Conservation (phyloP, 1,284 basidiomycete genomes). For the Cryptococcus wingfieldii region DNA sequence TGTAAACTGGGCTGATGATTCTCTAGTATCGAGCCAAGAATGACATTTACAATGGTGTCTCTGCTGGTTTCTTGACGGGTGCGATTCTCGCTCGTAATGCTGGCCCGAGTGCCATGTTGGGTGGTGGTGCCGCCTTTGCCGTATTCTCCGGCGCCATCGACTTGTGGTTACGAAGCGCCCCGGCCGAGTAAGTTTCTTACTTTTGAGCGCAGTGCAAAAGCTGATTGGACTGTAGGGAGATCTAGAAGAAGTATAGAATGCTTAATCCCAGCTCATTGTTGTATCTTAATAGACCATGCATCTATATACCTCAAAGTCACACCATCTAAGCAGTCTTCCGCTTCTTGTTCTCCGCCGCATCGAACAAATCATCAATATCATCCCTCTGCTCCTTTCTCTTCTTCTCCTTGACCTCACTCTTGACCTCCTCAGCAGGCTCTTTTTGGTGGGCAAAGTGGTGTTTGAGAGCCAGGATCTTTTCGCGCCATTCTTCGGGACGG, state of each 20-base stretch:
- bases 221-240: not conserved
- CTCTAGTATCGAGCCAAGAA: slow-evolving; percentile 88
- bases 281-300: slow-evolving; percentile 1
- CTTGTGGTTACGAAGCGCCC: slow-evolving; percentile 73
- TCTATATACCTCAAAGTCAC: not conserved
- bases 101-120: slow-evolving; percentile 73
- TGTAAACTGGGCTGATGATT: not conserved
- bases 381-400: slow-evolving; percentile 25
- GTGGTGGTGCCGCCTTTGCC: slow-evolving; percentile 81
- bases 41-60: slow-evolving; percentile 74
- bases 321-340: not conserved
- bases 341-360: slow-evolving; percentile 25
- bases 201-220: not conserved
- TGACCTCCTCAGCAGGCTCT: slow-evolving; percentile 9
- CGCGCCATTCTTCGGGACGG: slow-evolving; percentile 76
- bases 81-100: slow-evolving; percentile 78
- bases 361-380: slow-evolving; percentile 35
- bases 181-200: slow-evolving; percentile 65
- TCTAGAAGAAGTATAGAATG: not conserved
- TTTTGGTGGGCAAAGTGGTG: slow-evolving; percentile 48
- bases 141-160: slow-evolving; percentile 88
- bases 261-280: slow-evolving; percentile 7
- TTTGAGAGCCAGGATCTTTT: slow-evolving; percentile 50
- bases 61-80: slow-evolving; percentile 56
- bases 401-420: slow-evolving; percentile 11